Percentiles rank a stretch among this genome's conserved stretches.
Evolutionary conservation across 225 moss, liverwort and hornwort species (phyloP).

Genomic region (Physcomitrium patens): DNA sequence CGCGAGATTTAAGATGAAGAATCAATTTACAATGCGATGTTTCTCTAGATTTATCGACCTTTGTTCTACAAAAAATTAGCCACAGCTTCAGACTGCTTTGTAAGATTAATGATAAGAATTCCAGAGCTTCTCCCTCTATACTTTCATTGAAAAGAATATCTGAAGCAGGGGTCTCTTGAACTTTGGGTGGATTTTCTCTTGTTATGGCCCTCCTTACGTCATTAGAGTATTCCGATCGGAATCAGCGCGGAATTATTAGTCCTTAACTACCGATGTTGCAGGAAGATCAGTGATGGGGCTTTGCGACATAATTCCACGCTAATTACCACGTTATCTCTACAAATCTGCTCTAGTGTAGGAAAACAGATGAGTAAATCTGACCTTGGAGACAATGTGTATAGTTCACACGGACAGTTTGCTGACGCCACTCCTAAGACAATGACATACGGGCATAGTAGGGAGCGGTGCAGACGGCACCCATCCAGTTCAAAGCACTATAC

Average conservation of each 20-base stretch:
- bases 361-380: slow-evolving; percentile 16
- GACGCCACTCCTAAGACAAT: background rate
- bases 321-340: background rate
- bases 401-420: slow-evolving; percentile 7
- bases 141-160: background rate
- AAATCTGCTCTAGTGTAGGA: slow-evolving; percentile 11
- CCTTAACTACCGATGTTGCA: background rate
- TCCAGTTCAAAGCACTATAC: background rate
- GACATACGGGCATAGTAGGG: background rate
- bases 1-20: too few relatives aligned
- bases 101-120: too few relatives aligned
- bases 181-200: background rate
- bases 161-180: background rate
- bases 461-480: slow-evolving; percentile 8
- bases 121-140: background rate
- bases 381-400: background rate
- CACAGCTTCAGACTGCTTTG: too few relatives aligned
- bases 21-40: too few relatives aligned
- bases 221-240: background rate
- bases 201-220: background rate
- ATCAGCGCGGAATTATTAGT: background rate
- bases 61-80: too few relatives aligned
- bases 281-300: background rate
- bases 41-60: too few relatives aligned
- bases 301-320: background rate